Evolutionary conservation across 257 asterid species (phyloP).

Genomic region (Gynochthodes officinalis): DNA sequence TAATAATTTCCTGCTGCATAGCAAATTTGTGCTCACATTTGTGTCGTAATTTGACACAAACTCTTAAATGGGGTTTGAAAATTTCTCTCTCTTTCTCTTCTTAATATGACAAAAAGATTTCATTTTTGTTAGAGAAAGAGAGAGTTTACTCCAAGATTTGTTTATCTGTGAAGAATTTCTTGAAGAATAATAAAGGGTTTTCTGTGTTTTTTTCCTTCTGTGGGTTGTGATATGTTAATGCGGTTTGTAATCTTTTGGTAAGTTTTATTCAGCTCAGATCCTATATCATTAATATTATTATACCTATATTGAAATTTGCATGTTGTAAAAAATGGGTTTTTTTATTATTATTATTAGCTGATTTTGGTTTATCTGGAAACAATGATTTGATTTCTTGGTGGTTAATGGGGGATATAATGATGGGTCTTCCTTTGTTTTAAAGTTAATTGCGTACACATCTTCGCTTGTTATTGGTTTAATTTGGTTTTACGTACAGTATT

Average conservation of each 20-base stretch:
- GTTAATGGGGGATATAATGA: conserved; percentile 39
- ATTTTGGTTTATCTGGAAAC: conserved; percentile 16
- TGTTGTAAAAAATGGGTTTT: neutral
- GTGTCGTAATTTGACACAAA: conserved; percentile 14
- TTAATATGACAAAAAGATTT: neutral
- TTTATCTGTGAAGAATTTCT: conserved; percentile 7
- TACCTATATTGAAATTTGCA: neutral
- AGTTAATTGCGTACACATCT: conserved; percentile 38
- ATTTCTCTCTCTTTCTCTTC: conserved; percentile 9
- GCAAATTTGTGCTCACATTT: neutral
- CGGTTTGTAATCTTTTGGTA: conserved; percentile 37
- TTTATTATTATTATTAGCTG: neutral
- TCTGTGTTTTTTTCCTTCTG: neutral
- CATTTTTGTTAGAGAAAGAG: conserved; percentile 7
- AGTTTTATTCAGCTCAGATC: conserved; percentile 33
- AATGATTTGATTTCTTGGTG: conserved; percentile 37
- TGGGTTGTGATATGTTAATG: conserved; percentile 14
- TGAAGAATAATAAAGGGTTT: conserved; percentile 12
- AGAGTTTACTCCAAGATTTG: conserved; percentile 16
- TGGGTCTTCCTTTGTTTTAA: conserved; percentile 47
- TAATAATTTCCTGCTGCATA: neutral
- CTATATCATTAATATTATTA: neutral
- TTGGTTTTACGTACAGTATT: conserved; percentile 17
- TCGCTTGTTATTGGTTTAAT: conserved; percentile 13
- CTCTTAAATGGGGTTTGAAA: conserved; percentile 25